Evolutionary conservation across 164 flowering plant species (phyloP).

Genomic region (Berberis thunbergii): DNA sequence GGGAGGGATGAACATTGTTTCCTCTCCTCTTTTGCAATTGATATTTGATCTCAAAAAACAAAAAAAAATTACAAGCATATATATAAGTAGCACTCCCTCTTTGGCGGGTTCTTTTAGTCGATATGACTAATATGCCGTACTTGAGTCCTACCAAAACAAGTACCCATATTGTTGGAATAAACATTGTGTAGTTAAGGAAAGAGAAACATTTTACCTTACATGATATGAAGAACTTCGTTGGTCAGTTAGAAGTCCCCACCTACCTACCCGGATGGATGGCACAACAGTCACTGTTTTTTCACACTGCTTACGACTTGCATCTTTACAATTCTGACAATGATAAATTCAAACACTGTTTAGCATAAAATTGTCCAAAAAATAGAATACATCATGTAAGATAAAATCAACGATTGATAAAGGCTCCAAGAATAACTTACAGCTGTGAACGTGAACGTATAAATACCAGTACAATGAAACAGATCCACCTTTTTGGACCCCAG

Average conservation of each 20-base stretch:
- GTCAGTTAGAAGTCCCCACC: slow-evolving; percentile 31
- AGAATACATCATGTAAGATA: neutral
- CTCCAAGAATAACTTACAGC: slow-evolving; percentile 30
- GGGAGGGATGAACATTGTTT: too few relatives aligned
- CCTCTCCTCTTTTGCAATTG: too few relatives aligned
- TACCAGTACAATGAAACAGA: slow-evolving; percentile 47
- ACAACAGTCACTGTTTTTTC: slow-evolving; percentile 31
- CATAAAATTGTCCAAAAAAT: neutral
- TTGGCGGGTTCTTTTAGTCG: too few relatives aligned
- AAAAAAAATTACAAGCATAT: too few relatives aligned
- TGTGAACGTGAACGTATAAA: slow-evolving; percentile 40
- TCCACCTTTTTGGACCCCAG: slow-evolving; percentile 24
- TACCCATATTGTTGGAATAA: neutral
- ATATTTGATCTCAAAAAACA: too few relatives aligned
- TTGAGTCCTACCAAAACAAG: too few relatives aligned
- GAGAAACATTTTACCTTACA: slow-evolving; percentile 24
- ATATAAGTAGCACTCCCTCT: too few relatives aligned
- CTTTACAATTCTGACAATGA: slow-evolving; percentile 16
- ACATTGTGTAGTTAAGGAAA: neutral
- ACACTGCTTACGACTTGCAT: slow-evolving; percentile 17
- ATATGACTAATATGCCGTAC: too few relatives aligned
- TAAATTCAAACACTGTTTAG: neutral
- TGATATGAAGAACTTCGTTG: slow-evolving; percentile 2
- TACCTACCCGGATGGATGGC: slow-evolving; percentile 21
- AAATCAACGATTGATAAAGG: neutral